phyloP scores from a whole-genome alignment of 1,284 basidiomycete species.

The Austroboletus rostrupii region DNA sequence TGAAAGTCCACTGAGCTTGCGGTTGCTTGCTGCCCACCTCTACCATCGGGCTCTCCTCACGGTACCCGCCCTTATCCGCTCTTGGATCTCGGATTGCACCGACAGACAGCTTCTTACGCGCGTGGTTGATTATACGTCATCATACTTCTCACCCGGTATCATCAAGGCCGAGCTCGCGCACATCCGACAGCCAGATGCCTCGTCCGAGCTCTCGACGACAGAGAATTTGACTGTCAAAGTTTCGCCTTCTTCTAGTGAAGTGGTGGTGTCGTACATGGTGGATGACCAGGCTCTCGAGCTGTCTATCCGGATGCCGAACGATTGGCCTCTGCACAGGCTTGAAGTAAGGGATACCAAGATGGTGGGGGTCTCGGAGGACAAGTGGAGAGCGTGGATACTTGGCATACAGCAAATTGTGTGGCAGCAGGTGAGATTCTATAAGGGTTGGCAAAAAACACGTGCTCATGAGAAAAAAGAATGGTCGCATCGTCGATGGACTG shows the following conservation, averaged over 20 bases:
- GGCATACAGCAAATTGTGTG: slow-evolving; percentile 91
- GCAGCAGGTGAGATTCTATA: slow-evolving; percentile 58
- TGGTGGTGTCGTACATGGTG: slow-evolving; percentile 78
- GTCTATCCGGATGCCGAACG: slow-evolving; percentile 78
- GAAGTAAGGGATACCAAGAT: slow-evolving; percentile 84
- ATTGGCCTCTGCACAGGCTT: slow-evolving; percentile 89
- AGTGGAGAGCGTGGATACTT: slow-evolving; percentile 93
- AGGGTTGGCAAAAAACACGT: slow-evolving; percentile 15
- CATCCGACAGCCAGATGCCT: slow-evolving; percentile 62
- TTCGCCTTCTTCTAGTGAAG: slow-evolving; percentile 64
- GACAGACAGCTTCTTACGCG: slow-evolving; percentile 82
- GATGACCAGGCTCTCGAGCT: slow-evolving; percentile 97
- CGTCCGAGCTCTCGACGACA: slow-evolving; percentile 64
- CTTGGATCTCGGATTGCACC: slow-evolving; percentile 85
- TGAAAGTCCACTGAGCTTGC: slow-evolving; percentile 53
- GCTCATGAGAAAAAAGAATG: slow-evolving; percentile 56
- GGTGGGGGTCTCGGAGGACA: slow-evolving; percentile 86
- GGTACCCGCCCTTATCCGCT: slow-evolving; percentile 79
- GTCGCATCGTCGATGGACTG: slow-evolving; percentile 88
- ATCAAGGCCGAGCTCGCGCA: slow-evolving; percentile 80
- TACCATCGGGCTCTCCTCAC: slow-evolving; percentile 83
- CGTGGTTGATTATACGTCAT: slow-evolving; percentile 76
- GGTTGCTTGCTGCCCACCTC: slow-evolving; percentile 81
- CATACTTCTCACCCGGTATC: slow-evolving; percentile 89
- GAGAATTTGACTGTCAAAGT: slow-evolving; percentile 84